Evolutionary conservation across 345 rosid species (phyloP).

Genomic region (Dovyalis caffra): DNA sequence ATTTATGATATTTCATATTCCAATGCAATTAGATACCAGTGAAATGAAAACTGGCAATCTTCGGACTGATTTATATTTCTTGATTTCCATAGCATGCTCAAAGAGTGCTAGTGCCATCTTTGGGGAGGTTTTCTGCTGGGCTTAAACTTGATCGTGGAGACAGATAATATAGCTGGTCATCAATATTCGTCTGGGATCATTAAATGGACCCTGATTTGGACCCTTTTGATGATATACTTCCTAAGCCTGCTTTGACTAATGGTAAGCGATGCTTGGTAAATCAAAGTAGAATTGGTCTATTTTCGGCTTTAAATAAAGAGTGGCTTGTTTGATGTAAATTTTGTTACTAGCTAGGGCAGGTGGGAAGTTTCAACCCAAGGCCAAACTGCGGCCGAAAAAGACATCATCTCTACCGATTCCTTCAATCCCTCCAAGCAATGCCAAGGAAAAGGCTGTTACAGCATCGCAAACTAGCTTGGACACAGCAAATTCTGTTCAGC

Average conservation of each 20-base stretch:
- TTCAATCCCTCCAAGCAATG: not conserved
- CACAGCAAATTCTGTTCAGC: not conserved
- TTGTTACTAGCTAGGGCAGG: constrained; percentile 31
- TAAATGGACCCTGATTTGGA: constrained; percentile 20
- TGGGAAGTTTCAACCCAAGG: constrained; percentile 47
- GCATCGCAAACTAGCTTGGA: not conserved
- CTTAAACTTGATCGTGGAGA: too few species aligned
- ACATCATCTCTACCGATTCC: constrained; percentile 9
- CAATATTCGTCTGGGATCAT: not conserved
- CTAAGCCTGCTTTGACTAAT: constrained; percentile 17
- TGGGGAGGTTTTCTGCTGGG: not conserved
- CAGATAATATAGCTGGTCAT: not conserved
- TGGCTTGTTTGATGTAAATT: constrained; percentile 10
- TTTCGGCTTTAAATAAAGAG: not conserved
- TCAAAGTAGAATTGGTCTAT: not conserved
- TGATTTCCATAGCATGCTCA: not conserved
- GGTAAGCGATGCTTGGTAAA: constrained; percentile 31
- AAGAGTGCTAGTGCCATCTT: not conserved
- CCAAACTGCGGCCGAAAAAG: constrained; percentile 24
- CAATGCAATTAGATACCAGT: not conserved
- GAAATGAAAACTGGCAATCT: not conserved
- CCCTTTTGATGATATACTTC: constrained; percentile 32
- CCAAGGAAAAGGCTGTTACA: constrained; percentile 2
- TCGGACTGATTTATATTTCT: not conserved
- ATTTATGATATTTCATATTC: not conserved